Evolutionary conservation across 495 filamentous ascomycete genomes (phyloP).

Genomic region (Viridothelium virens): DNA sequence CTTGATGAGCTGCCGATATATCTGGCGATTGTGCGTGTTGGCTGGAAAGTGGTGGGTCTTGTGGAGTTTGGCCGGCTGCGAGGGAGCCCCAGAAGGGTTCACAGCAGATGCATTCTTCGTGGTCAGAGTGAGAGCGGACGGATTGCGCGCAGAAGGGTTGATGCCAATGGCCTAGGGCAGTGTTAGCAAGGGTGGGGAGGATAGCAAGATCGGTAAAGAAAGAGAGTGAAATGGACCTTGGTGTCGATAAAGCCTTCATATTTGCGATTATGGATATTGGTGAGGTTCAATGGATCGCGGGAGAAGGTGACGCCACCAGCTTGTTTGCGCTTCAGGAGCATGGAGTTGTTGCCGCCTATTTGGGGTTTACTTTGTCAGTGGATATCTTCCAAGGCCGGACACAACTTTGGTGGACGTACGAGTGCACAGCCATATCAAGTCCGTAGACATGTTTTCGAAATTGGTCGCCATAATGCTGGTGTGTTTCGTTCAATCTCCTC

Average conservation of each 20-base stretch:
- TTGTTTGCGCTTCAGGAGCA: conserved; percentile 77
- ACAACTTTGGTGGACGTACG: conserved; percentile 50
- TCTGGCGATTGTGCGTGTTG: conserved; percentile 54
- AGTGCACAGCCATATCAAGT: conserved; percentile 84
- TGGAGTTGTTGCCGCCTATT: conserved; percentile 70
- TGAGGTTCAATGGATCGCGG: conserved; percentile 82
- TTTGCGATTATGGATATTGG: conserved; percentile 87
- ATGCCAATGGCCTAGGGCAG: conserved; percentile 73
- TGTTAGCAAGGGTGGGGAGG: background rate
- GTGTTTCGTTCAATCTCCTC: conserved; percentile 22
- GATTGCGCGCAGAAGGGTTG: conserved; percentile 53
- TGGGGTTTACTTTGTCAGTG: conserved; percentile 16
- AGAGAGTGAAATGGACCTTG: conserved; percentile 53
- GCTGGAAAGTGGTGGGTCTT: conserved; percentile 58
- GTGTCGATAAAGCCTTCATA: conserved; percentile 84
- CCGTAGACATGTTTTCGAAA: conserved; percentile 59
- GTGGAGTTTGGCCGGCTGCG: conserved; percentile 5
- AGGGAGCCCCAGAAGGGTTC: conserved; percentile 53
- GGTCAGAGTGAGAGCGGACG: conserved; percentile 55
- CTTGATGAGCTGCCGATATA: conserved; percentile 77
- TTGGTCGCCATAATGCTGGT: conserved; percentile 35
- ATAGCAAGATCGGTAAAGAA: background rate
- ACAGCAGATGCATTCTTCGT: conserved; percentile 70
- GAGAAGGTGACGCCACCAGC: conserved; percentile 79
- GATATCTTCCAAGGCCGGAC: background rate